Evolutionary conservation across 331 rosid genomes (phyloP).

Genomic region (Quercus phellos): DNA sequence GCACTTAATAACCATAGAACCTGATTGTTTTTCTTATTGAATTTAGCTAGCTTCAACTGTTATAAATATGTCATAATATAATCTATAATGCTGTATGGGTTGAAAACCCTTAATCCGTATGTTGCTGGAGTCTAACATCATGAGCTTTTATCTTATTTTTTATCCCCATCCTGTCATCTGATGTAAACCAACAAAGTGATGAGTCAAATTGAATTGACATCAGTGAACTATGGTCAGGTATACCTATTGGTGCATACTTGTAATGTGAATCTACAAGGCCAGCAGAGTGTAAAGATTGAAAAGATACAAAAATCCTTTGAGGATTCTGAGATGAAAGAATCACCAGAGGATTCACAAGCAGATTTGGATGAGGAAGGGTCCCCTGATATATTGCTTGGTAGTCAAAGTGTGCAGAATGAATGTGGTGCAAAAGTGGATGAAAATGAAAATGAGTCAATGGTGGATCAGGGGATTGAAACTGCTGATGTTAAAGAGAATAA

Average conservation of each 20-base stretch:
- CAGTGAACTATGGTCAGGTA: slow-evolving; percentile 45
- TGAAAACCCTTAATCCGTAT: not conserved
- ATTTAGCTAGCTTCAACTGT: not conserved
- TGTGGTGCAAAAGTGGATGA: slow-evolving; percentile 37
- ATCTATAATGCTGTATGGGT: not conserved
- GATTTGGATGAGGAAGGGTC: slow-evolving; percentile 34
- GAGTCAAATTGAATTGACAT: slow-evolving; percentile 27
- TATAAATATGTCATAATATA: not conserved
- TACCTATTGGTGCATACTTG: slow-evolving; percentile 82
- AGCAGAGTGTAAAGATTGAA: slow-evolving; percentile 45
- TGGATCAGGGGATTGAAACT: slow-evolving; percentile 37
- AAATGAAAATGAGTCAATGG: slow-evolving; percentile 34
- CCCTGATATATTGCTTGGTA: slow-evolving; percentile 41
- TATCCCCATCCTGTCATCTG: not conserved
- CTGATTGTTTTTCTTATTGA: not conserved
- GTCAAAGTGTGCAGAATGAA: slow-evolving; percentile 32
- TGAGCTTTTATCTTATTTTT: not conserved
- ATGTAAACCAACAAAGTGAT: slow-evolving; percentile 11
- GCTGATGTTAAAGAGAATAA: slow-evolving; percentile 32
- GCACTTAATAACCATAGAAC: not conserved
- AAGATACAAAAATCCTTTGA: slow-evolving; percentile 25
- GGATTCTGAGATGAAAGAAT: slow-evolving; percentile 46
- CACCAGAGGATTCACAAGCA: slow-evolving; percentile 34
- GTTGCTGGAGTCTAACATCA: not conserved
- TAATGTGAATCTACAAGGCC: slow-evolving; percentile 54